Conservation (phyloP, 306 rosid genomes). For the Purshia tridentata region DNA sequence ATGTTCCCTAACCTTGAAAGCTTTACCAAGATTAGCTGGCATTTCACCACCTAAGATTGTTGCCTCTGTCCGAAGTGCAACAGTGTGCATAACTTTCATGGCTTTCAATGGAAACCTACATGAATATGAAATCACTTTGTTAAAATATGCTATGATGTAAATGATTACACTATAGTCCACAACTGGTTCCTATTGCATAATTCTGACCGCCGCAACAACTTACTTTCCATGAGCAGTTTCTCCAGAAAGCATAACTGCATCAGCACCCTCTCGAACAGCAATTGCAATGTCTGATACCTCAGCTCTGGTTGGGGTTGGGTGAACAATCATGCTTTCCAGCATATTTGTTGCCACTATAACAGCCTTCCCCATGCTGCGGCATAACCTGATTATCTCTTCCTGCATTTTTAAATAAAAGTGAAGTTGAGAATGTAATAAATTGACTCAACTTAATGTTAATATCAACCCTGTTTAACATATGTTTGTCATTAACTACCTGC, state of each 20-base stretch:
- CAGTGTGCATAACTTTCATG: conserved; percentile 97
- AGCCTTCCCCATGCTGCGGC: conserved; percentile 99
- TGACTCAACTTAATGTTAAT: conserved; percentile 7
- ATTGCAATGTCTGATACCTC: conserved; percentile 98
- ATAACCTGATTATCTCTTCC: conserved; percentile 90
- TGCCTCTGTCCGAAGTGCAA: conserved; percentile 91
- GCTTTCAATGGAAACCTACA: conserved; percentile 88
- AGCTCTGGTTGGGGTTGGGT: conserved; percentile 98
- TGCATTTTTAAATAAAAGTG: conserved; percentile 24
- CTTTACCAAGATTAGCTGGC: conserved; percentile 90
- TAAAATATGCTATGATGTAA: conserved; percentile 7
- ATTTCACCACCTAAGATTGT: conserved; percentile 66
- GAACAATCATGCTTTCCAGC: conserved; percentile 99
- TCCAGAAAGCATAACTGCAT: conserved; percentile 93
- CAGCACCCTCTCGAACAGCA: conserved; percentile 99
- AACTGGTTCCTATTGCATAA: neutral
- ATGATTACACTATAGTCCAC: conserved; percentile 6
- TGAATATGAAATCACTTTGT: conserved; percentile 16
- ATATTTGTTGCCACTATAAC: conserved; percentile 98
- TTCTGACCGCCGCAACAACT: conserved; percentile 25
- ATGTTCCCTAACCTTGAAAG: conserved; percentile 64
- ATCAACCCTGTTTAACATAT: conserved; percentile 1
- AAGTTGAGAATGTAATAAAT: conserved; percentile 15
- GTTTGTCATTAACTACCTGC: conserved; percentile 39
- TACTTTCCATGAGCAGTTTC: conserved; percentile 99